Evolutionary conservation across 768 basidiomycete species (phyloP).

Genomic region (Tulasnella sp.): DNA sequence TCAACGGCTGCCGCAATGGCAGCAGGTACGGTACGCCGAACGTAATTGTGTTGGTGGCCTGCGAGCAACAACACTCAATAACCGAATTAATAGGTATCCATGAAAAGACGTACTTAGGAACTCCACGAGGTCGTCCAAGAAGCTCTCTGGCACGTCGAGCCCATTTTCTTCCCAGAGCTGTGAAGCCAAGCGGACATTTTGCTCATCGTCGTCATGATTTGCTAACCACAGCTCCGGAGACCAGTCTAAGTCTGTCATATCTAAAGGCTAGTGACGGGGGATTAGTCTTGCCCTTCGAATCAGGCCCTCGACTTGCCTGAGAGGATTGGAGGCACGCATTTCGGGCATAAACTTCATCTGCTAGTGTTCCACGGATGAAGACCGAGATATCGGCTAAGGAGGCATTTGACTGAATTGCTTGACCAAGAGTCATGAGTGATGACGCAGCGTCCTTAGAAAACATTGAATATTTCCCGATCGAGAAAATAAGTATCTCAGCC

Average conservation of each 20-base stretch:
- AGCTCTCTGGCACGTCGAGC: constrained; percentile 72
- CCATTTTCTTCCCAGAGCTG: constrained; percentile 96
- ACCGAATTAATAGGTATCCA: neutral
- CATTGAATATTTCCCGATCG: constrained; percentile 72
- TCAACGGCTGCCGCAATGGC: constrained; percentile 47
- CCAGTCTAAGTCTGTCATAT: constrained; percentile 93
- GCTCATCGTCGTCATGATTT: constrained; percentile 83
- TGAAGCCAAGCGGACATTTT: constrained; percentile 75
- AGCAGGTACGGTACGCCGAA: constrained; percentile 56
- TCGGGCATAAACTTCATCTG: constrained; percentile 84
- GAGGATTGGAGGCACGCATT: constrained; percentile 87
- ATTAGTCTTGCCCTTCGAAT: neutral
- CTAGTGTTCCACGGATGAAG: constrained; percentile 68
- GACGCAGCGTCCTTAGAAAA: constrained; percentile 81
- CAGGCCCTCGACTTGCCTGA: constrained; percentile 52
- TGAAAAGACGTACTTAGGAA: constrained; percentile 57
- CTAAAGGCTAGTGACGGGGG: constrained; percentile 63
- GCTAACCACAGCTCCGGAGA: constrained; percentile 84
- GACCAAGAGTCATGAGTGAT: constrained; percentile 73
- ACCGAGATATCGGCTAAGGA: constrained; percentile 58
- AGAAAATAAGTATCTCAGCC: constrained; percentile 64
- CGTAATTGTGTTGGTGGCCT: constrained; percentile 81
- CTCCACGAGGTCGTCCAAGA: constrained; percentile 54
- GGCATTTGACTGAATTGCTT: constrained; percentile 67
- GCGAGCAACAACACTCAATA: constrained; percentile 16